Evolutionary conservation across 1,139 yeast species (phyloP), one percentile per base, ranked within the genome.

Genomic region (Debaryomyces fabryi): DNA sequence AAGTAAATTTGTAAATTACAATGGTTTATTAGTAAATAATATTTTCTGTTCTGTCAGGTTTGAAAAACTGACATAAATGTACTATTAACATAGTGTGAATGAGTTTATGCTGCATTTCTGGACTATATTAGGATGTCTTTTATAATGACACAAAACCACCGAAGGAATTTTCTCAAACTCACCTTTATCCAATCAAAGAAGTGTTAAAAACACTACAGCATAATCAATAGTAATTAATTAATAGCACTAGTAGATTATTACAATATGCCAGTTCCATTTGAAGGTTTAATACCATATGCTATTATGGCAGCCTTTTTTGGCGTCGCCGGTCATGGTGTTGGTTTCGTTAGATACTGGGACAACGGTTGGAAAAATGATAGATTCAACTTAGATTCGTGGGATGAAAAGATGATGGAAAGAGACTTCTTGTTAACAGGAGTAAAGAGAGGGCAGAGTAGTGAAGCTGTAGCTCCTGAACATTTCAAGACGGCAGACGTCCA

Each of bases 371-470:
- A 76, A 56, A 73, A 74, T 47, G 80, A 76, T 63, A 64, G 81
- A 58, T 76, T 63, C 54, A 72, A 74, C 59, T 70, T 76, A 58
- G 81, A 76, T 58, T 63, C 58, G 16, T 76, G 76, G 70, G 81
- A 76, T 64, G 62, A 66, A 46, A 72, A 74, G 68, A 75, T 83
- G 81, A 74, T 82, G 71, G 86, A 83, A 57, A 78, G 96, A 62
- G 96, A 88, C 66, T 76, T 81, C 63, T 76, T 91, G 56, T 72
- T 88, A 59, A 88, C 96, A 9, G 96, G 96, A 21, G 76, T 77
- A 40, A 75, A 72, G 59, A 78, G 96, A 62, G 92, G 86, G 23
- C 95, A 88, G 65, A 68, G 79, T 45, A 83, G 82, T 54, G 81
- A 78, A 47, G 79, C 92, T 7, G 69, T 78, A 45, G 96, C 96